Evolutionary conservation across 331 rosid species (phyloP), one percentile per base, ranked within the genome.

Genomic region (Dryas integrifolia): DNA sequence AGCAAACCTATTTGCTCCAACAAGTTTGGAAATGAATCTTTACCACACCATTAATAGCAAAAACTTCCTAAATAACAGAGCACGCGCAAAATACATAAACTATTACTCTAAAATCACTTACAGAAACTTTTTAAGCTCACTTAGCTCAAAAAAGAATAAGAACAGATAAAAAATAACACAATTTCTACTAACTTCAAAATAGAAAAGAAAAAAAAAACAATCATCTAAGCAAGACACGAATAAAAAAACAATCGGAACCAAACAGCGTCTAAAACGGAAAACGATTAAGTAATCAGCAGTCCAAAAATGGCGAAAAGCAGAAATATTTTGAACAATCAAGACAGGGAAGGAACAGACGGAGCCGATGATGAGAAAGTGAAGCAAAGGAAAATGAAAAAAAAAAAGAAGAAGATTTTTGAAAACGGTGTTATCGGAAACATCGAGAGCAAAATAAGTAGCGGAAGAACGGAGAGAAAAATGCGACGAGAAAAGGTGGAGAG

Each of bases 31-130:
- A 58, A 53, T 70, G 38, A 77, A 49, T 61, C 77, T 67, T 56
- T 73, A 65, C 66, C 53, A 44, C 73, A 38, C 51, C 63, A 76
- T 77, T 71, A 79, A 71, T 18, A 72, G 59, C 55, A 21, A 49
- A 73, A 56, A 77, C 43, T 12, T 63, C 79, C 70, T 47, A 56
- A 49, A 10, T 39, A 4, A 58, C 7, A 77, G 67, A 73, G 67
- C 74, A 62, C 26, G 60, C 46, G 9, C 61, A 48, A 57, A 57
- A n/a, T 7, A 13, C 10, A 35, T 9, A 30, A 39, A 24, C 39
- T 16, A 9, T 6, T 47, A 2, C 21, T 46, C 73, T 30, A n/a
- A 40, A 51, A 50, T 61, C 21, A 49, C 52, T 8, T 5, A 41
- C n/a, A 39, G 7, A 24, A 30, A 39, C 26, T 45, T 45, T 21